Evolutionary conservation across 371 early-diverging fungal species (phyloP).

Genomic region (Spiromyces aspiralis): DNA sequence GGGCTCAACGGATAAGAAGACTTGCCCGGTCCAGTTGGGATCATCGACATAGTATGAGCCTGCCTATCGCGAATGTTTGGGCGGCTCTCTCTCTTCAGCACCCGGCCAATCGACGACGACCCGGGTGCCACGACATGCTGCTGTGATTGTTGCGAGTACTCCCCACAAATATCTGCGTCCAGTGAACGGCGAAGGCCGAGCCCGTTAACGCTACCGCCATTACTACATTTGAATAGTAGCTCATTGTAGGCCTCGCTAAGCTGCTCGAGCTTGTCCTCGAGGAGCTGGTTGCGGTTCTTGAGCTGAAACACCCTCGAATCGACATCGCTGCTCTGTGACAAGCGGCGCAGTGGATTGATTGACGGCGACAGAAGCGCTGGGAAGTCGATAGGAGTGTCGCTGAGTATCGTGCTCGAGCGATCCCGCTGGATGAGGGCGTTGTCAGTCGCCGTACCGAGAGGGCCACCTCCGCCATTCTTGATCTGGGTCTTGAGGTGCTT

Average conservation of each 20-base stretch:
- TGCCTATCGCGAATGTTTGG: too few relatives aligned
- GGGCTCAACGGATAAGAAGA: too few relatives aligned
- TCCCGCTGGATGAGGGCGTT: neutral
- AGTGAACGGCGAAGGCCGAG: too few relatives aligned
- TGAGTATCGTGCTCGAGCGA: neutral
- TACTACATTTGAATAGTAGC: slow-evolving; percentile 24
- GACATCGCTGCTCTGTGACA: neutral
- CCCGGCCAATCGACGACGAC: too few relatives aligned
- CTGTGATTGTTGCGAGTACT: too few relatives aligned
- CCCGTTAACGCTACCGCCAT: too few relatives aligned
- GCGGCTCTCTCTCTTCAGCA: too few relatives aligned
- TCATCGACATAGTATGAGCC: too few relatives aligned
- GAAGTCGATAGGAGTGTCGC: neutral
- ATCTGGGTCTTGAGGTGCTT: neutral
- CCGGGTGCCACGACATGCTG: too few relatives aligned
- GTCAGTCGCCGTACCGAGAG: neutral
- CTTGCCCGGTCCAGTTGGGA: too few relatives aligned
- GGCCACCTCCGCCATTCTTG: neutral
- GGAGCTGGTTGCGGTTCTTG: neutral
- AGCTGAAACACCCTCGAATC: neutral
- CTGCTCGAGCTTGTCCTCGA: slow-evolving; percentile 23
- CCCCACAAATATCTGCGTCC: too few relatives aligned
- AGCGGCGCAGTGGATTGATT: neutral
- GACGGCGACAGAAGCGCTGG: neutral
- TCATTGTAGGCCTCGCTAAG: slow-evolving; percentile 27